phyloP scores from a whole-genome alignment of 805 yeast genomes.

The Metschnikowia cubensis region DNA sequence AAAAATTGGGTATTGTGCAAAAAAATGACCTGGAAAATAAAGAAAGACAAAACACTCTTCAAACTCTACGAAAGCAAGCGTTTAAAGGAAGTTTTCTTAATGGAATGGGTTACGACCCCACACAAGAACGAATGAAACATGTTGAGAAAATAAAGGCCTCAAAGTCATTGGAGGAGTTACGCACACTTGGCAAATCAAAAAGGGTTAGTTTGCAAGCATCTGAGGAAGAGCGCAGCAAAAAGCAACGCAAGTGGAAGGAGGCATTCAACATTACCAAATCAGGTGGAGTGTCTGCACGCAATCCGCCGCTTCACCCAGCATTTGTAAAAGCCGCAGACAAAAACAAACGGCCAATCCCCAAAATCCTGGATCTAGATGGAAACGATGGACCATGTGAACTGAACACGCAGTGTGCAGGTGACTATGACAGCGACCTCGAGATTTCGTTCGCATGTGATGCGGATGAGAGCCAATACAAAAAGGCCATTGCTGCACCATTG shows the following conservation, averaged over 20 bases:
- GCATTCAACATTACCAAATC: slow-evolving; percentile 15
- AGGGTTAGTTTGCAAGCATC: slow-evolving; percentile 15
- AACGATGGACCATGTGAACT: slow-evolving; percentile 4
- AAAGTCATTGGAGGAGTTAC: slow-evolving; percentile 14
- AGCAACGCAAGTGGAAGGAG: slow-evolving; percentile 22
- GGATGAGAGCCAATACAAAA: slow-evolving; percentile 18
- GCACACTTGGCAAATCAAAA: slow-evolving; percentile 12
- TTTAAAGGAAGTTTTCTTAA: slow-evolving; percentile 38
- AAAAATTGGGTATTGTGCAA: slow-evolving; percentile 19
- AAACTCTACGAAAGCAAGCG: slow-evolving; percentile 26
- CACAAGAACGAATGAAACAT: slow-evolving; percentile 16
- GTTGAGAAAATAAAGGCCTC: slow-evolving; percentile 6
- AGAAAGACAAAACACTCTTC: slow-evolving; percentile 10
- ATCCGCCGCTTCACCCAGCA: not conserved
- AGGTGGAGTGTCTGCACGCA: not conserved
- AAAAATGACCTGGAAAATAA: slow-evolving; percentile 17
- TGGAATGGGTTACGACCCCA: slow-evolving; percentile 53
- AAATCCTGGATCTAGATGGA: slow-evolving; percentile 3
- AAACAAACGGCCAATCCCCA: not conserved
- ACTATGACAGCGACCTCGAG: slow-evolving; percentile 27
- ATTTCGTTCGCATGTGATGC: slow-evolving; percentile 28
- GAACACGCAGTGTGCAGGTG: not conserved
- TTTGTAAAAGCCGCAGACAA: not conserved
- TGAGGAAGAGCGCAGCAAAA: slow-evolving; percentile 16
- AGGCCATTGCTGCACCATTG: slow-evolving; percentile 6